phyloP scores from a whole-genome alignment of 2,329 filamentous ascomycete genomes.

The Lachnellula occidentalis region DNA sequence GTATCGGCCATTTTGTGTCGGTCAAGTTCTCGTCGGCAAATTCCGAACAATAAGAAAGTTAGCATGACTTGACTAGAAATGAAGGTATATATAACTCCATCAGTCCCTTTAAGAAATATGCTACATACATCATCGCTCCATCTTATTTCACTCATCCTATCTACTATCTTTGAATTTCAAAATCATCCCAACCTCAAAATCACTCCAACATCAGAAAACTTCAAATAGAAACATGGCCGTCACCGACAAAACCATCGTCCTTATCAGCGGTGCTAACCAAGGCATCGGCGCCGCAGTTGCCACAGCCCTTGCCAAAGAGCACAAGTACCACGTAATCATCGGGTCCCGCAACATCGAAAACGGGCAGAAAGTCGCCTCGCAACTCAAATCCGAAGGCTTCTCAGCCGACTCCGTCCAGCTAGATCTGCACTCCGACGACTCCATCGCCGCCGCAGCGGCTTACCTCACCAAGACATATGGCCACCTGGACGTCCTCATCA shows the following conservation, averaged over 20 bases:
- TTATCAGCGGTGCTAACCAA: slow-evolving; percentile 38
- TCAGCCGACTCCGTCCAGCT: slow-evolving; percentile 4
- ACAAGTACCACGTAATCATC: slow-evolving; percentile 37
- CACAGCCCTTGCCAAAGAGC: slow-evolving; percentile 35
- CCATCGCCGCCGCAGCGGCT: slow-evolving; percentile 5
- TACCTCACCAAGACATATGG: slow-evolving; percentile 8
- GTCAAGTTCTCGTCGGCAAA: too few relatives aligned
- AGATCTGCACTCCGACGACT: slow-evolving; percentile 12
- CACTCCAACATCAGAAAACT: background rate
- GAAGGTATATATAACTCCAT: too few relatives aligned
- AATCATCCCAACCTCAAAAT: too few relatives aligned
- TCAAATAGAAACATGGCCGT: background rate
- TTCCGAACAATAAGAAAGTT: too few relatives aligned
- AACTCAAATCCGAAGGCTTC: slow-evolving; percentile 17
- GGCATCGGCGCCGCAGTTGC: slow-evolving; percentile 38
- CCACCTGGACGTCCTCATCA: slow-evolving; percentile 17
- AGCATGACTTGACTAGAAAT: too few relatives aligned
- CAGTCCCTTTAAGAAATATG: too few relatives aligned
- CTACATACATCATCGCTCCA: too few relatives aligned
- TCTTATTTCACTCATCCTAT: too few relatives aligned
- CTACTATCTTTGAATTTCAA: too few relatives aligned
- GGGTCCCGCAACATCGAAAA: slow-evolving; percentile 32
- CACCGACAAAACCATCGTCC: slow-evolving; percentile 23
- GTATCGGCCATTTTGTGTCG: too few relatives aligned
- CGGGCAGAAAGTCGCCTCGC: slow-evolving; percentile 31